phyloP scores from a whole-genome alignment of 106 monocot species.

The Dendrobium chrysotoxum region DNA sequence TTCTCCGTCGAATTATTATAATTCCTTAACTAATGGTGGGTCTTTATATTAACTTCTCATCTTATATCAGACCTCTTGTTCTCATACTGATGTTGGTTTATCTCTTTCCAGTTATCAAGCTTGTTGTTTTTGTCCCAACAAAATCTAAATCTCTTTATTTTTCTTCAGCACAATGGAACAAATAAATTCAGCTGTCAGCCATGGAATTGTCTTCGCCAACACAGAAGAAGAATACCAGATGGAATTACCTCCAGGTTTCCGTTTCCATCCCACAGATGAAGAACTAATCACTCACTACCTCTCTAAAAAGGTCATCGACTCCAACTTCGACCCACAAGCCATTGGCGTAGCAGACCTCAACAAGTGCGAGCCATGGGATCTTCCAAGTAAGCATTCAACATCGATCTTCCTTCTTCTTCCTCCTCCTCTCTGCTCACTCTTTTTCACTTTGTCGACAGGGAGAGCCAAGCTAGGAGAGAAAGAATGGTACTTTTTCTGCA shows the following conservation, averaged over 20 bases:
- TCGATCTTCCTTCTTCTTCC: not conserved
- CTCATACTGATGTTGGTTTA: too few species aligned
- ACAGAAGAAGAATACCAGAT: not conserved
- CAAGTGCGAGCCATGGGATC: slow-evolving; percentile 59
- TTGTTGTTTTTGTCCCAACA: not conserved
- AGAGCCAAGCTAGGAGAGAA: slow-evolving; percentile 73
- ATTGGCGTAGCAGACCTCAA: slow-evolving; percentile 48
- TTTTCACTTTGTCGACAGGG: slow-evolving; percentile 10
- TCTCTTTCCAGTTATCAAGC: too few species aligned
- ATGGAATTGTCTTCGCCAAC: not conserved
- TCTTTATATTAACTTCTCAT: too few species aligned
- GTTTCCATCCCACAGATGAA: slow-evolving; percentile 37
- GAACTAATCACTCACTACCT: slow-evolving; percentile 43
- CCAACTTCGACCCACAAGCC: slow-evolving; percentile 21
- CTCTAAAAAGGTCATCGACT: slow-evolving; percentile 25
- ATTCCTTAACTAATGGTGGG: too few species aligned
- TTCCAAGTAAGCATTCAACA: slow-evolving; percentile 23
- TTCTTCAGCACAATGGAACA: slow-evolving; percentile 5
- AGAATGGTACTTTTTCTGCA: slow-evolving; percentile 68
- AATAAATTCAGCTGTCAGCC: not conserved
- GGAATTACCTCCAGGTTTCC: slow-evolving; percentile 32
- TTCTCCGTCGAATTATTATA: too few species aligned
- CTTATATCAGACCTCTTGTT: too few species aligned
- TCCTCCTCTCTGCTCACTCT: not conserved
- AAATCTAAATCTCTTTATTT: not conserved